Evolutionary conservation across 495 filamentous ascomycete species (phyloP).

Genomic region (Daldinia concentrica): DNA sequence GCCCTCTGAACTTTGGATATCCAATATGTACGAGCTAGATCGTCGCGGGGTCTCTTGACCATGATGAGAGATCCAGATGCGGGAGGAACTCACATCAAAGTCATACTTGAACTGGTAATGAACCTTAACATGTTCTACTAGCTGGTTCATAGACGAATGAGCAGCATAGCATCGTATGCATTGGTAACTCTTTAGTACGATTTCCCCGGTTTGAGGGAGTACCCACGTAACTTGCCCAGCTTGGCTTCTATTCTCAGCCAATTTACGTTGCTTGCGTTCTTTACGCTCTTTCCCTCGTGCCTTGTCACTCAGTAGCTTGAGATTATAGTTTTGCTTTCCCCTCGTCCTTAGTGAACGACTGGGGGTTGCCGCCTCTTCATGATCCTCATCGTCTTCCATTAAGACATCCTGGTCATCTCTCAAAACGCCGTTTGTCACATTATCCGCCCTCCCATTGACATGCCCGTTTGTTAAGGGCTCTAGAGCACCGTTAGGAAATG

Average conservation of each 20-base stretch:
- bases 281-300: conserved; percentile 57
- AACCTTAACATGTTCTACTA: conserved; percentile 55
- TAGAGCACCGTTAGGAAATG: conserved; percentile 43
- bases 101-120: conserved; percentile 58
- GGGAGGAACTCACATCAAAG: conserved; percentile 46
- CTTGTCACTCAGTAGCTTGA: conserved; percentile 59
- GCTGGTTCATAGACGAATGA: conserved; percentile 53
- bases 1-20: conserved; percentile 32
- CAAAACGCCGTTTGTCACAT: conserved; percentile 23
- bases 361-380: conserved; percentile 50
- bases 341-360: conserved; percentile 52
- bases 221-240: conserved; percentile 53
- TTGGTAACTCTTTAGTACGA: conserved; percentile 51
- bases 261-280: conserved; percentile 51
- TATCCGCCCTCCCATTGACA: conserved; percentile 42
- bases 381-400: conserved; percentile 47
- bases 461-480: conserved; percentile 45
- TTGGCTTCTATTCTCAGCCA: conserved; percentile 42
- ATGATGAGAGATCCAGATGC: conserved; percentile 41
- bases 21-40: conserved; percentile 35
- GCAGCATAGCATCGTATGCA: conserved; percentile 59
- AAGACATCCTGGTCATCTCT: conserved; percentile 44
- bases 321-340: conserved; percentile 60
- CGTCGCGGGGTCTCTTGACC: conserved; percentile 41
- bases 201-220: conserved; percentile 54